Base-by-base conservation (phyloP, 768 basidiomycete genomes). In the Tylopilus felleus region DNA sequence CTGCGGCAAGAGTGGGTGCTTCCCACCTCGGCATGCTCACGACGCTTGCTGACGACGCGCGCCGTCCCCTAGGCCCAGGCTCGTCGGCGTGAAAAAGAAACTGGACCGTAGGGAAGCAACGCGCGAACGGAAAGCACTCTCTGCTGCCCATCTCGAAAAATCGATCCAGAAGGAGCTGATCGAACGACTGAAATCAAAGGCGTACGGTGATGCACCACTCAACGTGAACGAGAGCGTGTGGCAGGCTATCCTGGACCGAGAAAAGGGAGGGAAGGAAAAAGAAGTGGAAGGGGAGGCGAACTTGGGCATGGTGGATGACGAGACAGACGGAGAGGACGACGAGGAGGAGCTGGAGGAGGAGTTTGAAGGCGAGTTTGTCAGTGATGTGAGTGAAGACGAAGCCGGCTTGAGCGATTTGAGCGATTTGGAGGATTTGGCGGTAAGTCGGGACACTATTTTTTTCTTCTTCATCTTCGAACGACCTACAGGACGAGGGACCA, bases 161-260 rank as follows among this genome's bases (percentile, higher is more conserved):
- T 90, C 91, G 13, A 98, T 99, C 62, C 90, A 98, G 71, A 93
- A 93, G 66, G 97, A 99, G 67, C 84, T 98, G 23, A 84, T 99
- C 44, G 93, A 96, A 63, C 90, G 97, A 17, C 80, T 99, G 19
- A 94, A 95, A 75, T 88, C 88, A 49, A 97, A 97, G 71, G 95
- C 96, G 17, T 98, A 99, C 66, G 96, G 97, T 40, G 96, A 98
- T 65, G 89, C 90, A 31, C 97, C 97, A 13, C 80, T 99, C 41
- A 98, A 99, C 71, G 95, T 99, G 53, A 98, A 99, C 71, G 97
- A 99, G 73, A 85, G 78, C 39, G 94, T 98, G 9, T 98, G 97
- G 97, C 84, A 86, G 59, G 85, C 90, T 3, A 87, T 99, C 49
- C 75, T 98, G 39, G 92, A 97, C 65, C 79, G 84, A 44, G 93